A percentile compares a stretch with the other conserved stretches of the same genome.
phyloP scores from a whole-genome alignment of 257 asterid species.

The Oldenlandia corymbosa region DNA sequence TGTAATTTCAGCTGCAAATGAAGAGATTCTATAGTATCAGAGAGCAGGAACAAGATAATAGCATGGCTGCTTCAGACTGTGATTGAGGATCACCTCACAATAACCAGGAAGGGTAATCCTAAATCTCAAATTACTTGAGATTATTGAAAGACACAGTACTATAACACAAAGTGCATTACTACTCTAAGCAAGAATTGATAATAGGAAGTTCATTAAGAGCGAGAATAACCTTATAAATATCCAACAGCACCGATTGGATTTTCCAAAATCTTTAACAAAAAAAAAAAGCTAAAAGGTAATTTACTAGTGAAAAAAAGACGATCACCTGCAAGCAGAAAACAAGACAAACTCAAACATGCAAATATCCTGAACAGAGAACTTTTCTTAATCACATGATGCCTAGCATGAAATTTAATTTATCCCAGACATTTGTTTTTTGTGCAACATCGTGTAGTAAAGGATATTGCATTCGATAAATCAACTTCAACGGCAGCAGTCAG shows the following conservation, averaged over 20 bases:
- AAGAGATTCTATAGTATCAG: neutral
- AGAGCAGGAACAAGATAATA: neutral
- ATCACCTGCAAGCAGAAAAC: neutral
- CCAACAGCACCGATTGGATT: neutral
- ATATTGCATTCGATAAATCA: conserved; percentile 89
- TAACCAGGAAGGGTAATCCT: neutral
- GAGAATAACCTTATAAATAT: neutral
- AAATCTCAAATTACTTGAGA: neutral
- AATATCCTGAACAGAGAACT: neutral
- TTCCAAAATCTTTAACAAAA: neutral
- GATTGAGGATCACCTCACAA: neutral
- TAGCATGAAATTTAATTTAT: neutral
- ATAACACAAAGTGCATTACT: neutral
- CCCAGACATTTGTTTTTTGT: neutral
- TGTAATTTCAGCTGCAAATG: neutral
- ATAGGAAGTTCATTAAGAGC: conserved; percentile 1
- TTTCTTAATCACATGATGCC: neutral
- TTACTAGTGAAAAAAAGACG: neutral
- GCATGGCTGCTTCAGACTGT: neutral
- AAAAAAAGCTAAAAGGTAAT: neutral
- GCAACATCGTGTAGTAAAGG: conserved; percentile 33
- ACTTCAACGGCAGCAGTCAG: conserved; percentile 86
- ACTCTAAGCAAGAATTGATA: neutral
- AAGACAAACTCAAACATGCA: conserved; percentile 2
- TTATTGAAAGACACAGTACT: neutral